Percentiles rank a stretch among this genome's conserved stretches.
These are phyloP conservation scores for Dovyalis caffra DNA, from an alignment of 345 rosid genomes.

Conservation along the genomic window DNA sequence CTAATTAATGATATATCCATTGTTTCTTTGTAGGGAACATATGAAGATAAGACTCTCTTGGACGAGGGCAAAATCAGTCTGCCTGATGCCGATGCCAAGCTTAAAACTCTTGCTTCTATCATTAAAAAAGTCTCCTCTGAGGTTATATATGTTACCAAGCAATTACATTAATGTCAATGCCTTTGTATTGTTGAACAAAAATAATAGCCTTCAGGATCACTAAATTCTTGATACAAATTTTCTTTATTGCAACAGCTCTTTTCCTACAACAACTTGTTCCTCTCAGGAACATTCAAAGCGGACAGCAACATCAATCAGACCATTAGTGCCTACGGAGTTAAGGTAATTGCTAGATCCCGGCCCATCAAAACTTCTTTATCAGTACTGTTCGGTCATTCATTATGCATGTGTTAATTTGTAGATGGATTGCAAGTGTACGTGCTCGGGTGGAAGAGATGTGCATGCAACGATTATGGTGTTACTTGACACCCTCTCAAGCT, in stretches of 20 bases:
- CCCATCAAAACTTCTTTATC: not conserved
- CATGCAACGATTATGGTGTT: constrained; percentile 41
- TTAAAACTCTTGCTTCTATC: constrained; percentile 32
- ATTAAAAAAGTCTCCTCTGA: constrained; percentile 46
- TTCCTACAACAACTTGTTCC: not conserved
- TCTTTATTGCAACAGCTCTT: not conserved
- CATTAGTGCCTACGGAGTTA: not conserved
- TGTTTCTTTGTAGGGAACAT: constrained; percentile 22
- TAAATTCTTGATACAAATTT: not conserved
- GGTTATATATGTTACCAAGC: constrained; percentile 17
- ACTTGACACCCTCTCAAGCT: constrained; percentile 37
- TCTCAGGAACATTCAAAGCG: not conserved
- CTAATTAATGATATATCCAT: no score
- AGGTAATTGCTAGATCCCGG: not conserved
- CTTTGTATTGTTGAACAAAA: not conserved
- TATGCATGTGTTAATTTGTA: constrained; percentile 13
- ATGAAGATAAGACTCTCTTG: not conserved
- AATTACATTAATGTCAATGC: not conserved
- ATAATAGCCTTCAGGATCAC: no score
- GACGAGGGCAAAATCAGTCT: constrained; percentile 23
- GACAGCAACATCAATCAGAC: not conserved
- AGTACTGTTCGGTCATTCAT: not conserved
- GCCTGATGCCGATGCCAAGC: constrained; percentile 26
- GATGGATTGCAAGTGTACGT: constrained; percentile 56
- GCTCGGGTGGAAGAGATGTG: constrained; percentile 45